phyloP scores from a whole-genome alignment of 2,329 filamentous ascomycete species.

The Nemania serpens region DNA sequence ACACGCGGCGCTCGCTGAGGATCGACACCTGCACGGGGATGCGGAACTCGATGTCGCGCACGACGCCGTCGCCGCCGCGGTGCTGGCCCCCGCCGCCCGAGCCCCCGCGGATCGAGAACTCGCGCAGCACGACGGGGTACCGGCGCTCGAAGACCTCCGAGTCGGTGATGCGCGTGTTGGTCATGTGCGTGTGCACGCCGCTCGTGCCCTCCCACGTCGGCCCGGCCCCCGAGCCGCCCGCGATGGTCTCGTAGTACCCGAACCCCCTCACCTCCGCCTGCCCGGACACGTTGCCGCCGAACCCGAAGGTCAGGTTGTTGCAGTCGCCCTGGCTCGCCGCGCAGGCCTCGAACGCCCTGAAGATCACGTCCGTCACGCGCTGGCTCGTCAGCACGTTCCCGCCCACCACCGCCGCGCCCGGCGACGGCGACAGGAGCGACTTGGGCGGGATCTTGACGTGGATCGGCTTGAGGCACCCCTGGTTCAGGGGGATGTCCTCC shows the following conservation, averaged over 20 bases:
- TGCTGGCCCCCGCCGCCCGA: constrained; percentile 66
- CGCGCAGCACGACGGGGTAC: constrained; percentile 71
- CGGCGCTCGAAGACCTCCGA: constrained; percentile 73
- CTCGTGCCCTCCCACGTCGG: constrained; percentile 70
- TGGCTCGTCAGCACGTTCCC: constrained; percentile 78
- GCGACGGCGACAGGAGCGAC: constrained; percentile 71
- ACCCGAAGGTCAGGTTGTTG: constrained; percentile 80
- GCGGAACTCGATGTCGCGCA: constrained; percentile 75
- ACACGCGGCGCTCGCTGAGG: constrained; percentile 72
- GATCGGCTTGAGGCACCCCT: constrained; percentile 75
- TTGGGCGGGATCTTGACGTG: constrained; percentile 69
- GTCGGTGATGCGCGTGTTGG: constrained; percentile 78
- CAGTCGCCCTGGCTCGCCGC: constrained; percentile 75
- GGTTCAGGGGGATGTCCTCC: constrained; percentile 77
- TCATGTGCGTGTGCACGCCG: constrained; percentile 77
- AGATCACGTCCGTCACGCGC: constrained; percentile 76
- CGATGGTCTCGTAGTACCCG: constrained; percentile 81
- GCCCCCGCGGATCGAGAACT: constrained; percentile 65
- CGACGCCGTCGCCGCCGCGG: constrained; percentile 69
- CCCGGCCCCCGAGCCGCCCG: constrained; percentile 73
- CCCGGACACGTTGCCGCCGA: constrained; percentile 65
- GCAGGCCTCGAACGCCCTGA: constrained; percentile 75
- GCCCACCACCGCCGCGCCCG: constrained; percentile 75
- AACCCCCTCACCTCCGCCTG: constrained; percentile 67
- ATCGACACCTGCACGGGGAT: constrained; percentile 74